Conservation (phyloP, 176 grass and related monocot species). For the Microstegium vimineum region DNA sequence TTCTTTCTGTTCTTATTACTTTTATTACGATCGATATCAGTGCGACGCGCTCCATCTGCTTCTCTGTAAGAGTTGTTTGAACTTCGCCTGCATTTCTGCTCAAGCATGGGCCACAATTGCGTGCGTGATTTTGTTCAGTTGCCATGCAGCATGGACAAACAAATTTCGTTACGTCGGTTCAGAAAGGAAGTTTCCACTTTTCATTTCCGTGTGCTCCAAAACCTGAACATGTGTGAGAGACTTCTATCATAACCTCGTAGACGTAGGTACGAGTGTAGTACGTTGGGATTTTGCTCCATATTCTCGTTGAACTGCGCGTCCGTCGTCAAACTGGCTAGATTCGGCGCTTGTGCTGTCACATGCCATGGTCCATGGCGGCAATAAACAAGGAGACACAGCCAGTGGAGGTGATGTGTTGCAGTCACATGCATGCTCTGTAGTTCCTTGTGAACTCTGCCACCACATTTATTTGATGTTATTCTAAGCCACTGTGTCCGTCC, state of each 20-base stretch:
- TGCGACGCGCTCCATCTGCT: neutral
- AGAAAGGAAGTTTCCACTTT: neutral
- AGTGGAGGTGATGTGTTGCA: slow-evolving; percentile 14
- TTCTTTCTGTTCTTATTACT: too few relatives aligned
- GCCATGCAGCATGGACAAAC: neutral
- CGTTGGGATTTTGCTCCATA: neutral
- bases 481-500: neutral
- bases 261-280: too few relatives aligned
- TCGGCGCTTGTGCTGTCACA: slow-evolving; percentile 12
- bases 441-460: slow-evolving; percentile 26
- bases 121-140: neutral
- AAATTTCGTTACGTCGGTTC: neutral
- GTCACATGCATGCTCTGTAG: slow-evolving; percentile 41
- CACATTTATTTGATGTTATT: neutral
- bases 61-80: neutral
- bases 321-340: neutral
- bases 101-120: neutral
- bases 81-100: neutral
- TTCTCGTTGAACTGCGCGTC: neutral
- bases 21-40: too few relatives aligned
- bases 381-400: neutral
- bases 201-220: neutral
- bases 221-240: neutral
- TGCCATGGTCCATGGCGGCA: neutral
- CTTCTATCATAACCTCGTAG: too few relatives aligned